Percentiles rank a stretch among this genome's conserved stretches.
phyloP scores from a whole-genome alignment of 495 filamentous ascomycete species.

The Penicillium taxi region DNA sequence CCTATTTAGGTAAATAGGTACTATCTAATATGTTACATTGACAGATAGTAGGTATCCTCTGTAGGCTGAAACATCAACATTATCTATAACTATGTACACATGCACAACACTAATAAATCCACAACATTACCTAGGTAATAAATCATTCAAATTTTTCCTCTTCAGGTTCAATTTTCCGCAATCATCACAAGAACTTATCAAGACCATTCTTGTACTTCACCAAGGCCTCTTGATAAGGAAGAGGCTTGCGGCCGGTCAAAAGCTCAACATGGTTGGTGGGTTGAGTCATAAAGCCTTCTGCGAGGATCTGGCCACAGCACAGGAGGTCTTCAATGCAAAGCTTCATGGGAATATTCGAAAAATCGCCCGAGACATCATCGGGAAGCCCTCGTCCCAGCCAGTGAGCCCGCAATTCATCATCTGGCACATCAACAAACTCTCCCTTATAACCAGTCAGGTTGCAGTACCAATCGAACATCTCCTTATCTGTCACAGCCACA shows the following conservation, averaged over 20 bases:
- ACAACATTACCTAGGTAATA: too few relatives aligned
- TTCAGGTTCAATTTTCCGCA: too few relatives aligned
- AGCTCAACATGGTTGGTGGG: conserved; percentile 2
- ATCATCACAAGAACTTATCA: too few relatives aligned
- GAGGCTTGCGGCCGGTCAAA: conserved; percentile 3
- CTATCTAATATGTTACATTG: too few relatives aligned
- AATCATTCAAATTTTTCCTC: too few relatives aligned
- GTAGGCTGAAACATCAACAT: too few relatives aligned
- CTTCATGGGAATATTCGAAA: conserved; percentile 1
- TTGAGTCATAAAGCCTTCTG: conserved; percentile 4
- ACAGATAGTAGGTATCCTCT: too few relatives aligned
- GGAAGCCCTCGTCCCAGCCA: conserved; percentile 1
- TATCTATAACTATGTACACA: too few relatives aligned
- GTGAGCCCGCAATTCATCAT: conserved; percentile 1
- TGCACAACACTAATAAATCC: too few relatives aligned
- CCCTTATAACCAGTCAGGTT: not conserved
- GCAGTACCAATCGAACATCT: conserved; percentile 1
- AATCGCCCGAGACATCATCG: conserved; percentile 1
- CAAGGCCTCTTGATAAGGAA: conserved; percentile 2
- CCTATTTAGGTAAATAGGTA: too few relatives aligned
- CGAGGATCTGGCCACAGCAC: conserved; percentile 6
- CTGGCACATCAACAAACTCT: not conserved
- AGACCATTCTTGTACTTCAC: not conserved
- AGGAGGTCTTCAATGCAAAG: conserved; percentile 5
- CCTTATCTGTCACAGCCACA: not conserved